Evolutionary conservation across 192 early-diverging fungal genomes (phyloP), one percentile per base, ranked within the genome.

Genomic region (Dissophora ornata): DNA sequence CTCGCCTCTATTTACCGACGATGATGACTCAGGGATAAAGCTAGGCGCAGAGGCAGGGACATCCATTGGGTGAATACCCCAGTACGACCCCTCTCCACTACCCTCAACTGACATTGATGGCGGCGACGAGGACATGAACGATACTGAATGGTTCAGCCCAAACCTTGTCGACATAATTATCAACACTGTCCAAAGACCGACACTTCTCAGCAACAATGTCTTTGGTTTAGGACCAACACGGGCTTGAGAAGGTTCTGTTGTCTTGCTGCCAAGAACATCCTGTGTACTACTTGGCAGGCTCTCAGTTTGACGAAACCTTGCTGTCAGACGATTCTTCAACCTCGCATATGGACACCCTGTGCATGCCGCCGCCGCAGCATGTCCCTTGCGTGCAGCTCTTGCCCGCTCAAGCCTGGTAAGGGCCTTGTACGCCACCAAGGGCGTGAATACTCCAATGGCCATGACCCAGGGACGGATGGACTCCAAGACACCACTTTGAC

Each of bases 61-160:
- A n/a, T n/a, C n/a, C n/a, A n/a, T n/a, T n/a, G n/a, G n/a, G n/a
- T n/a, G n/a, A n/a, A n/a, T n/a, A n/a, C n/a, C n/a, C n/a, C n/a
- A n/a, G n/a, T n/a, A n/a, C 36, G 36, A 38, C 36, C 7, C 36
- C 6, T 6, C 36, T 9, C 36, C 36, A 38, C 13, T 6, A 13
- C 36, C 13, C 7, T 38, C 36, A 13, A 51, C 22, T 28, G 49
- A 11, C 49, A 28, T 28, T 22, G 26, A 26, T 2, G 3, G 11
- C 26, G 25, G 24, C n/a, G 22, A 11, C 49, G 49, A 22, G n/a
- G 26, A 22, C 8, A 51, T 28, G 26, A 51, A 52, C 19, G 61
- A 51, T 26, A 52, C 26, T 4, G 44, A 19, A 8, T 65, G 24
- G 42, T 65, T 55, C 30, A 65, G 16, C 13, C 62, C 51, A 16